Percentiles rank a stretch among this genome's conserved stretches.
Evolutionary conservation across 2,329 filamentous ascomycete species (phyloP).

Genomic region (Exophiala xenobiotica): DNA sequence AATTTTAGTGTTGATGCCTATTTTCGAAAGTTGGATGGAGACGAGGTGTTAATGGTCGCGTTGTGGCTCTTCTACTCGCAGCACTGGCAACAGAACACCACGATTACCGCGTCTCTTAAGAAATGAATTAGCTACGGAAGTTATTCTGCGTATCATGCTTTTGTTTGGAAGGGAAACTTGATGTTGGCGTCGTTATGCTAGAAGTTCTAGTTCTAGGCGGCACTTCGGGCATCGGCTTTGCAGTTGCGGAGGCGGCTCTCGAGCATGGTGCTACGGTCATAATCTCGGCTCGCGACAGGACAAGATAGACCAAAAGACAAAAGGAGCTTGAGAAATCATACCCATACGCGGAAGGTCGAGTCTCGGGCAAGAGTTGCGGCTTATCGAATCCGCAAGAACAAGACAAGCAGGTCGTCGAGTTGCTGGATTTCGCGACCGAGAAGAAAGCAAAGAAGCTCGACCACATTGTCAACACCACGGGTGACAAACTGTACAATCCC

Average conservation of each 20-base stretch:
- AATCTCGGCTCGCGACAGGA: conserved; percentile 52
- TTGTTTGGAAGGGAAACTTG: no score
- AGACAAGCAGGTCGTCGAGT: conserved; percentile 43
- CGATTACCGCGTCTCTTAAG: no score
- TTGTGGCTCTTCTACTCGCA: no score
- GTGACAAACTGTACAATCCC: conserved; percentile 34
- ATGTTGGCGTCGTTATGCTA: no score
- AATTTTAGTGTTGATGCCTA: no score
- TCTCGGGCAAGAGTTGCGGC: no score
- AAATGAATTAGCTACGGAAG: no score
- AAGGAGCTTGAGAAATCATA: background rate
- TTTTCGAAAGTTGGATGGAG: no score
- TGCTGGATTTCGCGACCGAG: conserved; percentile 42
- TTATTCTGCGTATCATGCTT: no score
- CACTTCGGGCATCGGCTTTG: conserved; percentile 53
- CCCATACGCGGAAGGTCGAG: conserved; percentile 45
- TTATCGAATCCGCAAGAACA: conserved; percentile 35
- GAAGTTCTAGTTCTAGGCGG: conserved; percentile 56
- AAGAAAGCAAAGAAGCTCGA: conserved; percentile 40
- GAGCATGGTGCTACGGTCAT: conserved; percentile 52
- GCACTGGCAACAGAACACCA: no score
- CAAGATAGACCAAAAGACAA: conserved; percentile 41
- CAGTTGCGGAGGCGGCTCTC: conserved; percentile 53
- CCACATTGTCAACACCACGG: conserved; percentile 55
- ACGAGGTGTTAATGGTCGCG: no score